A percentile compares a stretch with the other conserved stretches of the same genome.
phyloP scores from a whole-genome alignment of 2,329 filamentous ascomycete genomes.

The Xylariaceae sp. region DNA sequence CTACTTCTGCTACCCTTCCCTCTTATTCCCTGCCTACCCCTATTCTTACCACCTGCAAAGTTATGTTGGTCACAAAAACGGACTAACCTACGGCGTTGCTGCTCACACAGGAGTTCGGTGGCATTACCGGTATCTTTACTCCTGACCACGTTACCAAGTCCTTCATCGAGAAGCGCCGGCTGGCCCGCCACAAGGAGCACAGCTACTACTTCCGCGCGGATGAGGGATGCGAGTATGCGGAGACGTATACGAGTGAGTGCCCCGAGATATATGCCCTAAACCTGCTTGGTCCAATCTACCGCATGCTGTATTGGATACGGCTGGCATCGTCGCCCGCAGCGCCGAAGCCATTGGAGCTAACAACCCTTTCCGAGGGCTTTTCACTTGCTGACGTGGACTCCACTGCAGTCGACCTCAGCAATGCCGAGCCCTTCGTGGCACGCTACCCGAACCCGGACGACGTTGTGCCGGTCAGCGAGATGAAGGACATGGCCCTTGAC shows the following conservation, averaged over 20 bases:
- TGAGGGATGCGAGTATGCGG: constrained; percentile 29
- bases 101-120: constrained; percentile 34
- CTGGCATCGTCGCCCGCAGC: too few relatives aligned
- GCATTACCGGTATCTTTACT: constrained; percentile 34
- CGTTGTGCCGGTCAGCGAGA: constrained; percentile 32
- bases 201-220: constrained; percentile 33
- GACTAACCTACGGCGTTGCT: too few relatives aligned
- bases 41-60: too few relatives aligned
- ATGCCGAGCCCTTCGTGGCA: constrained; percentile 31
- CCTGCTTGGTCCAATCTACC: too few relatives aligned
- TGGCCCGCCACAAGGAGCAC: constrained; percentile 24
- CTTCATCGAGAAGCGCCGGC: constrained; percentile 27
- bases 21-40: too few relatives aligned
- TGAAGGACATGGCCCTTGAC: constrained; percentile 26
- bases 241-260: constrained; percentile 23
- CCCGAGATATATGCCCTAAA: too few relatives aligned
- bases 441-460: constrained; percentile 35
- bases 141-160: constrained; percentile 29
- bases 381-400: too few relatives aligned
- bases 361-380: too few relatives aligned
- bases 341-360: too few relatives aligned
- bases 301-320: too few relatives aligned
- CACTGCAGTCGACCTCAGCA: constrained; percentile 31
- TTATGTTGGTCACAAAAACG: too few relatives aligned
- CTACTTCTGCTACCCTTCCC: too few relatives aligned